Percentiles rank a stretch among this genome's conserved stretches.
phyloP scores from a whole-genome alignment of 2,329 filamentous ascomycete genomes.

The Beauveria sp. region DNA sequence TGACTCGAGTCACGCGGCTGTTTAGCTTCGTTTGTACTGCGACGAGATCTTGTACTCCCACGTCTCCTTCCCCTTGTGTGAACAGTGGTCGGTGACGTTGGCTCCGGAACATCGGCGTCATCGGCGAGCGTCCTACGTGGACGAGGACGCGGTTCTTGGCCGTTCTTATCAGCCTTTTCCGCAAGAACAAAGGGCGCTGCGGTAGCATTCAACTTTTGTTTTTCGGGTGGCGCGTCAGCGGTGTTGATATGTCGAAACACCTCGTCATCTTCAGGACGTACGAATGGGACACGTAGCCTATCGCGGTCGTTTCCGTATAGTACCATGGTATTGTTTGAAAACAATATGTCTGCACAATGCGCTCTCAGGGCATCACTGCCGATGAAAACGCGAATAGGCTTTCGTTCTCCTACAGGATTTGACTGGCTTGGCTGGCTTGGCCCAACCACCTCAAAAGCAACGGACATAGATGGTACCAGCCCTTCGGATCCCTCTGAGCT shows the following conservation, averaged over 20 bases:
- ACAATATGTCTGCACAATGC: slow-evolving; percentile 83
- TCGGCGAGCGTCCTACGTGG: slow-evolving; percentile 15
- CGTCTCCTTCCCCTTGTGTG: slow-evolving; percentile 38
- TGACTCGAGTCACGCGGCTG: slow-evolving; percentile 5
- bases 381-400: slow-evolving; percentile 74
- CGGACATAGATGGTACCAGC: slow-evolving; percentile 66
- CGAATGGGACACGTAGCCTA: slow-evolving; percentile 83
- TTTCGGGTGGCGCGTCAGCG: slow-evolving; percentile 45
- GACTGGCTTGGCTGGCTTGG: slow-evolving; percentile 27
- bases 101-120: slow-evolving; percentile 19
- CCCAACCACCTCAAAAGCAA: slow-evolving; percentile 69
- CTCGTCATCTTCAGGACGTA: slow-evolving; percentile 80
- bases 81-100: slow-evolving; percentile 29
- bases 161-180: slow-evolving; percentile 22
- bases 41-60: slow-evolving; percentile 29
- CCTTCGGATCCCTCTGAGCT: slow-evolving; percentile 63
- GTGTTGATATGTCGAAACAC: slow-evolving; percentile 73
- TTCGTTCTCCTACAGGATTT: slow-evolving; percentile 30
- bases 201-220: slow-evolving; percentile 50
- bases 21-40: slow-evolving; percentile 9
- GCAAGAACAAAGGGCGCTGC: slow-evolving; percentile 35
- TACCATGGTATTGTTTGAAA: slow-evolving; percentile 85
- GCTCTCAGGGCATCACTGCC: slow-evolving; percentile 81
- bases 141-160: slow-evolving; percentile 15
- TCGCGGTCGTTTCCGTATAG: slow-evolving; percentile 80